These are phyloP conservation scores for Lentithecium fluviatile DNA, from an alignment of 495 filamentous ascomycete species.

Conservation along the genomic window DNA sequence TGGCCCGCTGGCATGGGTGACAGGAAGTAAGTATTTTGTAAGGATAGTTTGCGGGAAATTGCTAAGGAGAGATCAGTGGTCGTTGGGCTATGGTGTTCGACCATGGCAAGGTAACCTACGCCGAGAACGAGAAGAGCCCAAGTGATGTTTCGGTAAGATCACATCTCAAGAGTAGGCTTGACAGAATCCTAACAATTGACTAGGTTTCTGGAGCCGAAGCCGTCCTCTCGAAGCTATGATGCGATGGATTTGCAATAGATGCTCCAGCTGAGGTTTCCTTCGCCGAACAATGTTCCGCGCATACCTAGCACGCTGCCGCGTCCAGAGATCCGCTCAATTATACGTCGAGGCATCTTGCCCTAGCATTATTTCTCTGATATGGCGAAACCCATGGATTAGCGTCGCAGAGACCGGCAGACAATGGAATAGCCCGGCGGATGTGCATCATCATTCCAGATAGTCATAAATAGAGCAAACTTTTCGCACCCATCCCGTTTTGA, in stretches of 20 bases:
- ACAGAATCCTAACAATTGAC: background rate
- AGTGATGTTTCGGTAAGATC: conserved; percentile 63
- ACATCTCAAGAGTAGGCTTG: conserved; percentile 35
- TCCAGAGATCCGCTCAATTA: too few species aligned
- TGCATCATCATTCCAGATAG: too few species aligned
- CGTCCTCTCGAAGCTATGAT: conserved; percentile 27
- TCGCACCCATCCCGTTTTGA: too few species aligned
- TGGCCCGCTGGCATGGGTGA: conserved; percentile 71
- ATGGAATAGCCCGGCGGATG: too few species aligned
- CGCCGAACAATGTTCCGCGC: too few species aligned
- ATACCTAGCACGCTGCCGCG: too few species aligned
- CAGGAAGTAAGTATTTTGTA: conserved; percentile 52
- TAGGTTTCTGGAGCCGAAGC: conserved; percentile 71
- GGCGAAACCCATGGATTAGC: too few species aligned
- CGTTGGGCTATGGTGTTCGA: conserved; percentile 86
- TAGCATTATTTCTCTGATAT: too few species aligned
- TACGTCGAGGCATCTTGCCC: too few species aligned
- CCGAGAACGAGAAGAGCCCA: conserved; percentile 68
- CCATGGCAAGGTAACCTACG: conserved; percentile 85
- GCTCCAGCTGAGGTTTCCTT: background rate
- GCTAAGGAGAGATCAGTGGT: conserved; percentile 38
- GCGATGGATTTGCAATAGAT: background rate
- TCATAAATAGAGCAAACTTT: too few species aligned
- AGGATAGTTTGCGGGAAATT: background rate
- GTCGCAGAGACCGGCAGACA: too few species aligned